Base-by-base conservation (phyloP, 148 eudicot genomes). In the Drosera capensis region DNA sequence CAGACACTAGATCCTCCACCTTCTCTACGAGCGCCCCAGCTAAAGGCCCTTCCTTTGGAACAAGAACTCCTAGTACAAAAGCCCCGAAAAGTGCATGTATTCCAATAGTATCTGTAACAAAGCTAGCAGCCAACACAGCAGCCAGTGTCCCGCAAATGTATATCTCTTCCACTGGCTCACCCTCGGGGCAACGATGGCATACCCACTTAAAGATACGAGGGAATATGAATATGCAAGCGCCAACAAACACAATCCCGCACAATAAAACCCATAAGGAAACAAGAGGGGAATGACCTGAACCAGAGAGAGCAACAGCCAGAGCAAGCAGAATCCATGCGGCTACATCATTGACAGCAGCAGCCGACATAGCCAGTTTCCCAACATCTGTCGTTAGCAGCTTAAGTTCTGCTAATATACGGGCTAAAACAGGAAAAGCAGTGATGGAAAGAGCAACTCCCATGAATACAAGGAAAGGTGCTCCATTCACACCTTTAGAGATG, bases 291-390 rank as follows among this genome's bases (percentile, higher is more conserved):
- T 43, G 12, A 8, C 48, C 71, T 0, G 64, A 56, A 20, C 95
- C 79, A 5, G 95, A 85, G 15, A 85, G 71, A 18, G 95, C 79
- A 16, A 85, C 64, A 23, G 95, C 95, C 0, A 83, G 52, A 23
- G 95, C 95, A 18, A 84, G 85, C 18, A 84, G 73, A 44, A 84
- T 74, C 90, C 95, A 84, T 1, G 95, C 95, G 6, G 77, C 95
- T 51, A 85, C 78, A 5, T 85, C 95, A 9, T 85, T 85, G 26
- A 85, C 95, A 0, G 90, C 95, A 7, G 95, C 95, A 5, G 90
- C 90, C 8, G 95, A 80, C 95, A 85, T 77, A 45, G 95, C 90
- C 71, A 77, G 66, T 18, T 78, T 70, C 8, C 95, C 95, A 0
- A 80, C 76, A 22, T 85, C 90, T 2, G 95, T 85, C 13, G 95